Base-by-base conservation (phyloP, 768 basidiomycete genomes). In the Leccinum sublutescens region DNA sequence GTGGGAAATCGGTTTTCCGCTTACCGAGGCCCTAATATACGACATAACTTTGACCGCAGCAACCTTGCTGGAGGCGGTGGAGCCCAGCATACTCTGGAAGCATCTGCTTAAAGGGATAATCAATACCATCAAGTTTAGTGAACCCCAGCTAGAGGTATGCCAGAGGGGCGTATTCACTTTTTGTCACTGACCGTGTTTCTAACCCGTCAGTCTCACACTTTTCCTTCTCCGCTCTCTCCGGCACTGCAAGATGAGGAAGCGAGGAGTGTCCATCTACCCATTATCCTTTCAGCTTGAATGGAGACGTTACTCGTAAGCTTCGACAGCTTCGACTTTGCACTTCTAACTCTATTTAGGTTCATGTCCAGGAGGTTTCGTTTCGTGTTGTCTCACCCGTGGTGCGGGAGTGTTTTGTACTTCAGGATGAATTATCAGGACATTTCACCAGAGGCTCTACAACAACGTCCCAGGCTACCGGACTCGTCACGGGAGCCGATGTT, bases 31-130 rank as follows among this genome's bases (percentile, higher is more conserved):
- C 7, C 75, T 98, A 54, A 83, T 91, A 10, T 85, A 90, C 64
- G 91, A 96, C 64, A 81, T 92, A 38, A 80, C 80, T 15, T 86
- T 91, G 81, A 94, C 95, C 1, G 93, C 92, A 0, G 88, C 83
- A 61, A 91, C 92, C 2, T 77, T 99, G 0, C 93, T 95, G 63
- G 95, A 98, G 72, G 88, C 91, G 17, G 82, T 90, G 17, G 97
- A 98, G 61, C 97, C 95, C 3, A 83, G 85, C 55, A 78, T 93
- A 47, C 78, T 94, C 5, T 99, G 96, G 96, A 88, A 85, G 64
- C 82, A 86, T 50, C 67, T 99, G 0, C 79, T 92, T 54, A 66
- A 73, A 40, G 72, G 79, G 8, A 75, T 88, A n/a, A 77, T 88
- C 60, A 63, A 76, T 2, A 85, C 89, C 57, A 73, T 92, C 15